Conservation (phyloP, 306 rosid species). For the Cicer yamashitae region DNA sequence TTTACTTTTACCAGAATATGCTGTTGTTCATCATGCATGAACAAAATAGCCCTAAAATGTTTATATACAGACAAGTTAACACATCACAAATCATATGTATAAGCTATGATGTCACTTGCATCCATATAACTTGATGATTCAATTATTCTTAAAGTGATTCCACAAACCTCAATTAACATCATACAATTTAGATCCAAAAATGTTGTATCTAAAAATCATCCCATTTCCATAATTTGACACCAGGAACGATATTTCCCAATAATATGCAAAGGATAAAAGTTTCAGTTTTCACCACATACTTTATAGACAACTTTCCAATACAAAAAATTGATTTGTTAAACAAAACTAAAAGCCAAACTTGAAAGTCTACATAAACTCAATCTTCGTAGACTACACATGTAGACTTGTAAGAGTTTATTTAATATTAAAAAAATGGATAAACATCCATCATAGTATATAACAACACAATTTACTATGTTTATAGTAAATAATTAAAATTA, state of each 20-base stretch:
- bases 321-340: neutral
- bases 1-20: slow-evolving; percentile 7
- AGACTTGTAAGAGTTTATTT: neutral
- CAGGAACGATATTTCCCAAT: neutral
- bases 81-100: neutral
- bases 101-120: neutral
- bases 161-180: slow-evolving; percentile 2
- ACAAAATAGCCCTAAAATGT: slow-evolving; percentile 15
- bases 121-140: neutral
- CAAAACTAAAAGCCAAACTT: neutral
- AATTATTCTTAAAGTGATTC: neutral
- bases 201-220: neutral
- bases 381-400: neutral
- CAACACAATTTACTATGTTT: neutral
- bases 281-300: neutral
- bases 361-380: neutral
- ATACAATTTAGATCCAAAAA: slow-evolving; percentile 9
- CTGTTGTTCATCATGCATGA: neutral
- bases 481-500: neutral
- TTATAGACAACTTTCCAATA: slow-evolving; percentile 1
- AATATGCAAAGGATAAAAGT: slow-evolving; percentile 8
- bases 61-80: neutral
- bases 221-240: slow-evolving; percentile 17
- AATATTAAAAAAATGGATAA: neutral
- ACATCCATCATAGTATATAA: neutral